These are phyloP conservation scores for Lavandula angustifolia DNA, from an alignment of 257 asterid genomes.

Conservation along the genomic window DNA sequence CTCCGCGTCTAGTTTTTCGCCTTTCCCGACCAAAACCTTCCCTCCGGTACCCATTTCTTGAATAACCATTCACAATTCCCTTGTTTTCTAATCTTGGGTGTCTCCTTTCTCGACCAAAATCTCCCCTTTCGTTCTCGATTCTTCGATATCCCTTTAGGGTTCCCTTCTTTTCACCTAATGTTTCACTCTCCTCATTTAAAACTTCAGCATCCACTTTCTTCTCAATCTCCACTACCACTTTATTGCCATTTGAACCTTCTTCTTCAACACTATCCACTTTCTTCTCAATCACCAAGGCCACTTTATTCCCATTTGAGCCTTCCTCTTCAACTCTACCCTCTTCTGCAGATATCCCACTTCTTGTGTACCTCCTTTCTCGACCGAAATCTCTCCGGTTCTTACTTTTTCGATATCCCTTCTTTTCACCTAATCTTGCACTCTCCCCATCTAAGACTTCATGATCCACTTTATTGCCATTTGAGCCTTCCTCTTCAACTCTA, in stretches of 20 bases:
- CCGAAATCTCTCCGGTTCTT: slow-evolving; percentile 19
- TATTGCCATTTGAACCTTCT: too few relatives aligned
- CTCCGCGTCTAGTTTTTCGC: not conserved
- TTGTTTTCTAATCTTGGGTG: slow-evolving; percentile 20
- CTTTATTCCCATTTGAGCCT: slow-evolving; percentile 24
- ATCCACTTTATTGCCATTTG: slow-evolving; percentile 23
- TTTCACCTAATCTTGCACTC: slow-evolving; percentile 28
- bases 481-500: slow-evolving; percentile 8
- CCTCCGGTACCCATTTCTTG: not conserved
- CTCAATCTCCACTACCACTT: not conserved
- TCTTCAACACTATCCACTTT: not conserved
- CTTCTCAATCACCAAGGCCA: slow-evolving; percentile 8
- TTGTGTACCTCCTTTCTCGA: slow-evolving; percentile 16
- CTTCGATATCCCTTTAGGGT: not conserved
- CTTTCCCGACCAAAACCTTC: slow-evolving; percentile 19
- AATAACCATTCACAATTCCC: not conserved
- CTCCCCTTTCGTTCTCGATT: not conserved
- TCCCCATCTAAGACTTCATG: slow-evolving; percentile 21
- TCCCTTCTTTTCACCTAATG: slow-evolving; percentile 27
- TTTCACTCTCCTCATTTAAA: slow-evolving; percentile 24
- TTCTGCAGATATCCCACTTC: slow-evolving; percentile 17
- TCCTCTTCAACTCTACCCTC: slow-evolving; percentile 13
- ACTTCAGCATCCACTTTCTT: slow-evolving; percentile 16
- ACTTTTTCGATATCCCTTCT: not conserved
- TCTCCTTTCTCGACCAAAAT: slow-evolving; percentile 29